These are phyloP conservation scores for Cinnamomum chago DNA, from an alignment of 164 flowering plant species.

Conservation along the genomic window DNA sequence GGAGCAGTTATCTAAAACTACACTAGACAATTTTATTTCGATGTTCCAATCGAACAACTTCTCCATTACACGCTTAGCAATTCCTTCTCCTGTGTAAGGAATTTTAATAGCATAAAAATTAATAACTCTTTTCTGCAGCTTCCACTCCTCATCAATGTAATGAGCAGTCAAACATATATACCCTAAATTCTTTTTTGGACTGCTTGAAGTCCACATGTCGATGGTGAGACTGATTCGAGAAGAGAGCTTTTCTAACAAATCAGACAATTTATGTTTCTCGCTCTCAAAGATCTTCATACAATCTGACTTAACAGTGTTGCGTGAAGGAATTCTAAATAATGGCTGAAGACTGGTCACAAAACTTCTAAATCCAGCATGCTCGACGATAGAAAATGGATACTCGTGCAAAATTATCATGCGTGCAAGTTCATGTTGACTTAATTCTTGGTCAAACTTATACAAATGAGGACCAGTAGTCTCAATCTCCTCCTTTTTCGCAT, in stretches of 20 bases:
- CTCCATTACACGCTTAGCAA: conserved; percentile 46
- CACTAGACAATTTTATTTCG: conserved; percentile 50
- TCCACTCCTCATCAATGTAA: conserved; percentile 68
- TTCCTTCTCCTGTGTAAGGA: conserved; percentile 52
- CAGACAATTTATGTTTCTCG: conserved; percentile 63
- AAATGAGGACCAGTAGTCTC: conserved; percentile 25
- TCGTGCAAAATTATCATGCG: conserved; percentile 83
- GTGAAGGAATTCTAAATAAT: conserved; percentile 44
- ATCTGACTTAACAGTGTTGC: conserved; percentile 26
- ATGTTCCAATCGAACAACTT: conserved; percentile 73
- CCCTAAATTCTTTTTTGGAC: conserved; percentile 28
- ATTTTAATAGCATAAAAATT: conserved; percentile 48
- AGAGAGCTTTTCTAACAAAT: conserved; percentile 39
- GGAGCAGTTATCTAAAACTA: conserved; percentile 52
- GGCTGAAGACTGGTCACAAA: conserved; percentile 79
- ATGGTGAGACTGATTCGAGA: conserved; percentile 56
- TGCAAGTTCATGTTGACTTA: conserved; percentile 60
- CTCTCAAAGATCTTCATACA: conserved; percentile 36
- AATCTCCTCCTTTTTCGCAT: conserved; percentile 30
- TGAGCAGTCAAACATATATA: conserved; percentile 63
- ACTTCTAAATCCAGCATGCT: conserved; percentile 64
- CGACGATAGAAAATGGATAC: conserved; percentile 72
- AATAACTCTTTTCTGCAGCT: conserved; percentile 54
- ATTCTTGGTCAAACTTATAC: conserved; percentile 51
- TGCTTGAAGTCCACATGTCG: conserved; percentile 53